Base-by-base conservation (phyloP, 2,329 filamentous ascomycete genomes). In the Penicillium sp. region DNA sequence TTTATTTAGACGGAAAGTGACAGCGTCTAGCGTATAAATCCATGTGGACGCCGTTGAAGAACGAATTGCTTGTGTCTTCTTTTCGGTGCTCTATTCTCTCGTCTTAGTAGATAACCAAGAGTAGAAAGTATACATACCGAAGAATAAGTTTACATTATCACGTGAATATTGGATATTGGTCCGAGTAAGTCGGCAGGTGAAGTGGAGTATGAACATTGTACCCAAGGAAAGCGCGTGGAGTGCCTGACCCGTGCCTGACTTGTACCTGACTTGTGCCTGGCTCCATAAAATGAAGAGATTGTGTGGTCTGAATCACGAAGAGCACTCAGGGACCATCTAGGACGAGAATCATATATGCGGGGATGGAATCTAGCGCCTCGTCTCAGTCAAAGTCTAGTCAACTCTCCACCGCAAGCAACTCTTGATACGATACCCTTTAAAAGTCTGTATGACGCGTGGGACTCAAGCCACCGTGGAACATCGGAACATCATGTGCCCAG, bases 391-490 rank as follows among this genome's bases (percentile, higher is more conserved):
- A 29, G 27, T 29, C 27, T 8, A 7, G 8, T 28, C 27, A 28
- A 28, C 27, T 9, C 27, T 28, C 8, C 27, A 28, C 27, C 27
- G 9, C 3, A 9, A 29, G 27, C 9, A 9, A 8, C 7, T 8
- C 3, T 9, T 2, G 9, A 29, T 12, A 8, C 2, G 27, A 12
- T 29, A 12, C 27, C 7, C 27, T 29, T 12, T 4, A 29, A 29
- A 3, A 4, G 32, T 7, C 32, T 12, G 9, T 20, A 59, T 60
- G 57, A 61, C 53, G 51, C 49, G 45, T 31, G 39, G 48, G 45
- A 44, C 48, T 54, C 47, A 59, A 61, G 57, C 59, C 59, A 61
- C 56, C 33, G 42, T 52, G 44, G 41, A 35, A 20, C 27, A 23
- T 23, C 2, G 20, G 20, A 49, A 15, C 13, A 23, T 38, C 45